Evolutionary conservation across 2,329 filamentous ascomycete species (phyloP).

Genomic region (Talaromyces sp.): DNA sequence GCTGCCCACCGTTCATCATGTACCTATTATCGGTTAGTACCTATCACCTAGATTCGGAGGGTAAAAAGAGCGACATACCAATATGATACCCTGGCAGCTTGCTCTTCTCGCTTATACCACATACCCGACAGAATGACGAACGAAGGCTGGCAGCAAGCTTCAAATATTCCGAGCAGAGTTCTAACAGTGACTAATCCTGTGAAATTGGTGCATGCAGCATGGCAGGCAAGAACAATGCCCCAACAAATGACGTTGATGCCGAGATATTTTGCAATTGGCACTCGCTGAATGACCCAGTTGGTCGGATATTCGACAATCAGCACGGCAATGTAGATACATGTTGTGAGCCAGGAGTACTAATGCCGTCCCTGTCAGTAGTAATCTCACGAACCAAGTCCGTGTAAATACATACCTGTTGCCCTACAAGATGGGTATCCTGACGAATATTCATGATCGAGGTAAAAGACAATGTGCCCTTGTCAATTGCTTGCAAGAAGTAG

Average conservation of each 20-base stretch:
- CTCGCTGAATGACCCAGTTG: constrained; percentile 61
- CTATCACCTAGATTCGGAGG: neutral
- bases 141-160: constrained; percentile 65
- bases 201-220: constrained; percentile 61
- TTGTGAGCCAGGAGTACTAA: constrained; percentile 68
- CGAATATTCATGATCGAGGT: constrained; percentile 41
- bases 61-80: constrained; percentile 48
- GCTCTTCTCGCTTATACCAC: constrained; percentile 69
- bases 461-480: constrained; percentile 43
- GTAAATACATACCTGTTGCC: constrained; percentile 6
- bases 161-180: constrained; percentile 67
- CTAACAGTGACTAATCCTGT: constrained; percentile 58
- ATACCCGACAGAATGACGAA: constrained; percentile 66
- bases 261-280: constrained; percentile 66
- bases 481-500: constrained; percentile 63
- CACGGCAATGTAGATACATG: constrained; percentile 70
- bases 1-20: constrained; percentile 73
- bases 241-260: constrained; percentile 62
- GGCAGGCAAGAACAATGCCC: constrained; percentile 59
- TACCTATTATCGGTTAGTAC: constrained; percentile 45
- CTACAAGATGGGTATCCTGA: constrained; percentile 47
- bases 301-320: constrained; percentile 70
- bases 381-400: no score
- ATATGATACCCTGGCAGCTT: constrained; percentile 63
- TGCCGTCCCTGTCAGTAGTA: neutral